Evolutionary conservation across 768 basidiomycete genomes (phyloP).

Genomic region (Mycena metata): DNA sequence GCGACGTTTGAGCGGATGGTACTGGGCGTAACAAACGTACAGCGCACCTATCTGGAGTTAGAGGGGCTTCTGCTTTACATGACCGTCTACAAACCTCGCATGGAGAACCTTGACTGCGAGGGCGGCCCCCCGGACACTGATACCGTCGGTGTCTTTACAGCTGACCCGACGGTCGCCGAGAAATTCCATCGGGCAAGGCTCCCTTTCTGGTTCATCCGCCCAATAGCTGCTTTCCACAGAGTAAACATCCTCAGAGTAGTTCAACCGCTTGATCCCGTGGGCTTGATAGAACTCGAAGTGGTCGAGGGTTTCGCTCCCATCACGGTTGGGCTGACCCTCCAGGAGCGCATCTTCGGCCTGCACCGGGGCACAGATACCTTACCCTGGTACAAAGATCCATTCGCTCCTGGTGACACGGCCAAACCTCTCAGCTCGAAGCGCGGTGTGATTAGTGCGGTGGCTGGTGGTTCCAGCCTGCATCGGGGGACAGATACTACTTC

Average conservation of each 20-base stretch:
- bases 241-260: slow-evolving; percentile 1
- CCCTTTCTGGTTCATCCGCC: slow-evolving; percentile 41
- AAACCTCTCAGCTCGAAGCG: no score
- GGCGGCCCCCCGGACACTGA: neutral
- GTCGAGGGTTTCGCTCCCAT: neutral
- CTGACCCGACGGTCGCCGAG: slow-evolving; percentile 21
- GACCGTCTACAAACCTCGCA: slow-evolving; percentile 27
- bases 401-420: no score
- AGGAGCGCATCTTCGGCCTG: neutral
- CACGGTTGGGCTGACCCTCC: neutral
- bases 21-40: slow-evolving; percentile 31
- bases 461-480: no score
- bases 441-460: no score
- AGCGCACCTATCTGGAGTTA: slow-evolving; percentile 36
- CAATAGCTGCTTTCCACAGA: neutral
- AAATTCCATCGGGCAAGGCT: slow-evolving; percentile 32
- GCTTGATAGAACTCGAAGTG: neutral
- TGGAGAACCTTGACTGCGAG: slow-evolving; percentile 17
- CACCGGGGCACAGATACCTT: neutral
- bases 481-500: neutral
- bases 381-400: slow-evolving; percentile 9
- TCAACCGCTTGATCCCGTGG: neutral
- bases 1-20: slow-evolving; percentile 8
- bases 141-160: slow-evolving; percentile 37
- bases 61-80: slow-evolving; percentile 27